Conservation (phyloP, 768 basidiomycete genomes). For the Pleurotus tuoliensis region DNA sequence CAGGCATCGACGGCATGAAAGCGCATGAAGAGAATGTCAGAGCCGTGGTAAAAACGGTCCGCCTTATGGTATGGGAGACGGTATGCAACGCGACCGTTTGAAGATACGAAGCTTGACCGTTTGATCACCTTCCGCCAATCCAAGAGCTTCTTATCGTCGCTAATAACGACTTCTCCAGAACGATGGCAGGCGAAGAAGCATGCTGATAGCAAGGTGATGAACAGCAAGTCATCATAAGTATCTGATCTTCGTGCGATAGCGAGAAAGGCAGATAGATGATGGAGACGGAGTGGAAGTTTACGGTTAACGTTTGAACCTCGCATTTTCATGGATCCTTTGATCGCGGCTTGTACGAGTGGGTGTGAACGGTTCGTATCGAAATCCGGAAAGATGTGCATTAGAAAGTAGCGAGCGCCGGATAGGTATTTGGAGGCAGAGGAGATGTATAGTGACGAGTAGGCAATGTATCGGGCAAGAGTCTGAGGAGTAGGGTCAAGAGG, state of each 20-base stretch:
- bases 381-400: slow-evolving; percentile 19
- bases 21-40: slow-evolving; percentile 16
- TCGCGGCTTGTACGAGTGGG: slow-evolving; percentile 15
- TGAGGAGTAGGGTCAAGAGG: slow-evolving; percentile 27
- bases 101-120: no score
- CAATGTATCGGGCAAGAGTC: slow-evolving; percentile 29
- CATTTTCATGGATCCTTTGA: slow-evolving; percentile 14
- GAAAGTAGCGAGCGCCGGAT: slow-evolving; percentile 18
- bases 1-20: slow-evolving; percentile 7
- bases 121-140: slow-evolving; percentile 25
- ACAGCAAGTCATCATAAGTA: neutral
- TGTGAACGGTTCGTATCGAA: slow-evolving; percentile 16
- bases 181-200: slow-evolving; percentile 26
- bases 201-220: neutral
- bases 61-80: slow-evolving; percentile 26
- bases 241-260: neutral
- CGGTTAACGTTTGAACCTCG: slow-evolving; percentile 9
- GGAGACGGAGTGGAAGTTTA: slow-evolving; percentile 9
- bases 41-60: slow-evolving; percentile 22
- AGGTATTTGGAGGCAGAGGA: slow-evolving; percentile 16
- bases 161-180: slow-evolving; percentile 17
- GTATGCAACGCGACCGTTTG: slow-evolving; percentile 15
- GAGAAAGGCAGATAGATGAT: neutral
- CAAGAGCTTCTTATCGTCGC: slow-evolving; percentile 9
- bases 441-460: slow-evolving; percentile 27